phyloP scores from a whole-genome alignment of 805 yeast species.

The Hanseniaspora guilliermondii region DNA sequence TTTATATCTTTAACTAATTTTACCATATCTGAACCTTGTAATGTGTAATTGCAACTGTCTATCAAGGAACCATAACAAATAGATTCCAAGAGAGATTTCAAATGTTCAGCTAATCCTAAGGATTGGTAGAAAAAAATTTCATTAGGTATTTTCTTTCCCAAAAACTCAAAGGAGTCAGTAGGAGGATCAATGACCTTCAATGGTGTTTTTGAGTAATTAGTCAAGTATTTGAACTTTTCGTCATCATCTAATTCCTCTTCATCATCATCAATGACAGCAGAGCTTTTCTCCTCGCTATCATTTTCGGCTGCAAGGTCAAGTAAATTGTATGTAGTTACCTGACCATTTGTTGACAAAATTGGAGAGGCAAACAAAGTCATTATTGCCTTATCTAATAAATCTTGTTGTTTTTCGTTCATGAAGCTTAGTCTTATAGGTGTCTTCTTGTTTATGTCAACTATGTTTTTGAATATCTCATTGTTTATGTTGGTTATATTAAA shows the following conservation, averaged over 20 bases:
- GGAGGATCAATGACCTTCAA: conserved; percentile 2
- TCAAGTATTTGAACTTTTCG: not conserved
- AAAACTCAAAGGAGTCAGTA: conserved; percentile 58
- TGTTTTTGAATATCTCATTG: not conserved
- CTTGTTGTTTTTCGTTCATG: conserved; percentile 4
- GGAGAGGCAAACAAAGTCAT: conserved; percentile 7
- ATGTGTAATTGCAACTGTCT: not conserved
- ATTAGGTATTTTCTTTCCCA: conserved; percentile 76
- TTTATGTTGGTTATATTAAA: not conserved
- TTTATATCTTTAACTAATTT: not conserved
- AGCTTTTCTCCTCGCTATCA: not conserved
- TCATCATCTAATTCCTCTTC: conserved; percentile 2
- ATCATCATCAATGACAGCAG: conserved; percentile 2
- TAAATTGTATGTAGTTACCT: not conserved
- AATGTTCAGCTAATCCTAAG: conserved; percentile 46
- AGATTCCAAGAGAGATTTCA: not conserved
- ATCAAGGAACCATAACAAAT: conserved; percentile 7
- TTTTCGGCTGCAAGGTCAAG: not conserved
- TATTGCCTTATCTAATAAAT: not conserved
- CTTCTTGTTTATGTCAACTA: not conserved
- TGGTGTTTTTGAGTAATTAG: not conserved
- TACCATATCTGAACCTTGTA: not conserved
- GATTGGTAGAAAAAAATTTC: conserved; percentile 75
- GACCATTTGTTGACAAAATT: not conserved
- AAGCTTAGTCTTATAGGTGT: not conserved